Evolutionary conservation across 1,284 basidiomycete species (phyloP), one percentile per base, ranked within the genome.

Genomic region (Cutaneotrichosporon sp.): DNA sequence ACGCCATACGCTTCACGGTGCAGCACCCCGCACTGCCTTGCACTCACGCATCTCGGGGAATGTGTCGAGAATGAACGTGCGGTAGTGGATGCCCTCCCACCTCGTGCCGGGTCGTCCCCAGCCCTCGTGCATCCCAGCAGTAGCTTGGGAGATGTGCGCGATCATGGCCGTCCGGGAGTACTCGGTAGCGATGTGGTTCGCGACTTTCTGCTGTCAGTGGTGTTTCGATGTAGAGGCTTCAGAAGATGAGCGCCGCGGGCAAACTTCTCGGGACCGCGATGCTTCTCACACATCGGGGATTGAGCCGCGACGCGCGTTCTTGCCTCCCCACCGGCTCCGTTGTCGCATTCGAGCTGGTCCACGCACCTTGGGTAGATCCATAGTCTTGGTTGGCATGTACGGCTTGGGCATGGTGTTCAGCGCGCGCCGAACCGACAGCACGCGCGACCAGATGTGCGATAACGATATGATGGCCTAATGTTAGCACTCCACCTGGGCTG

Each of bases 151-250:
- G 70, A 90, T 86, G 75, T 89, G 86, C 16, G 88, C 84, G 64
- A 92, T 85, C 47, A 92, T 81, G 68, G 89, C 89, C 25, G 88
- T 83, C 20, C 91, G 86, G 6, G 87, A 84, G 74, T 90, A 91
- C 72, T 94, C 91, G 67, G 89, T 87, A 63, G 84, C 82, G 63
- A 93, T 86, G 71, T 89, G 89, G 59, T 85, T 82, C 66, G 88
- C 85, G 9, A 92, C 89, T 27, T 83, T 78, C 90, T 92, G 67
- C 38, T 6, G 55, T 64, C 13, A 64, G 55, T 51, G n/a, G n/a
- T n/a, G n/a, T n/a, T n/a, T n/a, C n/a, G n/a, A n/a, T n/a, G n/a
- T 45, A 9, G 57, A 18, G 8, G 1, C 24, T 4, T 7, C 29
- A 27, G 3, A 34, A 11, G 9, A 24, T 3, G 38, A 27, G 18